Evolutionary conservation across 768 basidiomycete genomes (phyloP).

Genomic region (Lyophyllum decastes): DNA sequence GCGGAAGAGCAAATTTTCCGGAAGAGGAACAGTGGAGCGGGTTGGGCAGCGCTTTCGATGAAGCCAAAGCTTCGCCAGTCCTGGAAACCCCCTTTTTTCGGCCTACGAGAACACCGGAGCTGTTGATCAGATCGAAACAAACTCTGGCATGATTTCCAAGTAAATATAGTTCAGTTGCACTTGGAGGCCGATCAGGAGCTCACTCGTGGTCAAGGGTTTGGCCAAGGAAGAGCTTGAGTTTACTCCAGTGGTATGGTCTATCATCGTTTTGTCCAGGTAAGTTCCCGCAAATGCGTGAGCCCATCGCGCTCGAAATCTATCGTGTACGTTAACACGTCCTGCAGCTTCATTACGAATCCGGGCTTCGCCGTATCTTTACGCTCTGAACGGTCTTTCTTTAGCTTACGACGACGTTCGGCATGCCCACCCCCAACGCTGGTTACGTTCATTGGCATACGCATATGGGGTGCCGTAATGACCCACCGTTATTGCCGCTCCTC

Average conservation of each 20-base stretch:
- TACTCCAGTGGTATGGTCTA: not conserved
- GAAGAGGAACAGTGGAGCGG: not conserved
- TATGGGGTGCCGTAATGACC: not conserved
- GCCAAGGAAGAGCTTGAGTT: constrained; percentile 4
- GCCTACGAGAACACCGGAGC: not conserved
- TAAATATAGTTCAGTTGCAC: not conserved
- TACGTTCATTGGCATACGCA: not conserved
- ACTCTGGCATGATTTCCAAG: not conserved
- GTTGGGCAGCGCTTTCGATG: not conserved
- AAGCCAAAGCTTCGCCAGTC: not conserved
- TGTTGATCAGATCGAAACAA: not conserved
- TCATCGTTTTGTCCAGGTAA: constrained; percentile 1
- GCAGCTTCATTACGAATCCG: not conserved
- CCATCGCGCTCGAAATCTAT: not conserved
- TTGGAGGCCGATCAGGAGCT: not conserved
- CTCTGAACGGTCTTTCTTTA: not conserved
- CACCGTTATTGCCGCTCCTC: constrained; percentile 1
- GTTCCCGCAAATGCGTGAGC: not conserved
- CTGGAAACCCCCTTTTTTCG: not conserved
- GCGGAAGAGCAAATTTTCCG: not conserved
- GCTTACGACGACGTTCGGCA: not conserved
- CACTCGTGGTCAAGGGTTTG: constrained; percentile 5
- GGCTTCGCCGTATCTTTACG: constrained; percentile 9
- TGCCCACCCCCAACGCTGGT: not conserved
- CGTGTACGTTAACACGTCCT: not conserved